phyloP scores from a whole-genome alignment of 306 rosid genomes.

The Oemleria cerasiformis region DNA sequence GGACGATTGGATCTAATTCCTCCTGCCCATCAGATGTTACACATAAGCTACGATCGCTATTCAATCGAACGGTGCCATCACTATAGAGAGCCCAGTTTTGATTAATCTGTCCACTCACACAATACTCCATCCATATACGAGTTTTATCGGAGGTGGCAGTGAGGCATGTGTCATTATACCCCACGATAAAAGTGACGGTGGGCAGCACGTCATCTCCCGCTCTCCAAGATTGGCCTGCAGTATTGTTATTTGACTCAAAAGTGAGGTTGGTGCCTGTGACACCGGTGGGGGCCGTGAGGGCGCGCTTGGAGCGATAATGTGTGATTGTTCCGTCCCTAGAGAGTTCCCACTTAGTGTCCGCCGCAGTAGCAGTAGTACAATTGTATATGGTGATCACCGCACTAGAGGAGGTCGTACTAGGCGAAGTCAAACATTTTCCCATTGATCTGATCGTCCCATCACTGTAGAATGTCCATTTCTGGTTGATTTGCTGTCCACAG shows the following conservation, averaged over 20 bases:
- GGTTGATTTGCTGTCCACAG: neutral
- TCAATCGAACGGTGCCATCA: slow-evolving; percentile 5
- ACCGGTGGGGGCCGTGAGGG: neutral
- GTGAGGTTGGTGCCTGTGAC: neutral
- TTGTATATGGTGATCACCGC: neutral
- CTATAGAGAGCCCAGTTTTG: slow-evolving; percentile 12
- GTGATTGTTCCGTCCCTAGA: neutral
- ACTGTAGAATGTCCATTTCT: neutral
- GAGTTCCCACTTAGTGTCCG: neutral
- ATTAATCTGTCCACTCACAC: neutral
- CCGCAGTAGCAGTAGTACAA: neutral
- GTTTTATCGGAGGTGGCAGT: neutral
- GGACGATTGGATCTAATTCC: neutral
- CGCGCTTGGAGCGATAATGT: neutral
- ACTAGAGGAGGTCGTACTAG: too few relatives aligned
- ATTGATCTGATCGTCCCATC: neutral
- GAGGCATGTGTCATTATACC: neutral
- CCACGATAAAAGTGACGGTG: neutral
- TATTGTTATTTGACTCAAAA: neutral
- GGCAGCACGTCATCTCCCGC: neutral
- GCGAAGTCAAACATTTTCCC: neutral
- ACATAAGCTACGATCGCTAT: neutral
- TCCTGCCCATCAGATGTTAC: neutral
- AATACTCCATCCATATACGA: neutral
- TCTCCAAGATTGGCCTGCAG: neutral